Percentiles rank a stretch among this genome's conserved stretches.
These are phyloP conservation scores for Sordaria brevicollis DNA, from an alignment of 495 filamentous ascomycete species.

Conservation along the genomic window DNA sequence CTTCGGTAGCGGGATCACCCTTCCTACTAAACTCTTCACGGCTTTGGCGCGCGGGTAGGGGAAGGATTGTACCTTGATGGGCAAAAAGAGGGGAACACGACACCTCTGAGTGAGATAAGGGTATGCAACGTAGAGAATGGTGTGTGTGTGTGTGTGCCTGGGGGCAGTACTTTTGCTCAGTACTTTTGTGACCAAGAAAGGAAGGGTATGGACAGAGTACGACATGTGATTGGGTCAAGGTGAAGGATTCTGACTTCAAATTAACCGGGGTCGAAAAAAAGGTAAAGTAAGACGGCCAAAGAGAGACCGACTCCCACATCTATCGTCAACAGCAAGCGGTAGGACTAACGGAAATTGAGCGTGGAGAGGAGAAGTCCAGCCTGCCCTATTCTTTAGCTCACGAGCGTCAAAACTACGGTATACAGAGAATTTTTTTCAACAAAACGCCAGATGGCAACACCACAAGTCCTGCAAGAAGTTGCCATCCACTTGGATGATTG, in stretches of 20 bases:
- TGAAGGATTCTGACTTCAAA: neutral
- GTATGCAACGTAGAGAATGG: neutral
- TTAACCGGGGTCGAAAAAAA: neutral
- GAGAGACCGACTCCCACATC: neutral
- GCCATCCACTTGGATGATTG: neutral
- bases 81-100: neutral
- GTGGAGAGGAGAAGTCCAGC: neutral
- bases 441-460: neutral
- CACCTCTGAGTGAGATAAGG: neutral
- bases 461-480: neutral
- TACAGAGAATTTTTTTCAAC: neutral
- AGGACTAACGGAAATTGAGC: neutral
- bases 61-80: neutral
- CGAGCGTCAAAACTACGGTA: neutral
- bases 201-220: neutral
- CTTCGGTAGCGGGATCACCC: neutral
- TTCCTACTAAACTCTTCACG: neutral
- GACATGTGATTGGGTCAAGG: neutral
- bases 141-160: no score
- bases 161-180: neutral
- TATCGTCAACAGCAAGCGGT: neutral
- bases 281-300: neutral
- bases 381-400: neutral
- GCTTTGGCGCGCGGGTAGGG: neutral
- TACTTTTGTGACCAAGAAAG: neutral